A percentile compares a stretch with the other conserved stretches of the same genome.
Evolutionary conservation across 176 grass and related monocot genomes (phyloP).

Genomic region (Triticum urartu): DNA sequence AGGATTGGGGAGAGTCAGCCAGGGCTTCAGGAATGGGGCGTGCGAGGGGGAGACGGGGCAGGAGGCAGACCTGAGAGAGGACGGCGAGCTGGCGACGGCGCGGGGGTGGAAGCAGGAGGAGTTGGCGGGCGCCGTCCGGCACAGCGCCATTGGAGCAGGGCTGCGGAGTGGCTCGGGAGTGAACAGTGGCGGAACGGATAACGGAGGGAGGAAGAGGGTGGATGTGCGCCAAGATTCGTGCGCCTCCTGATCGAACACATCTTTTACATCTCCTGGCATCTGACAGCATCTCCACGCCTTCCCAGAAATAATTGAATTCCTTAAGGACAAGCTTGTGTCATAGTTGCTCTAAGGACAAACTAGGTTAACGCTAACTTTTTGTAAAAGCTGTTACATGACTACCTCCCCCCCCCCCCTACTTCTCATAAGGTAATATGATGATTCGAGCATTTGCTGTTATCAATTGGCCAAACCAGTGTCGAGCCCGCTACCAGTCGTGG

Average conservation of each 20-base stretch:
- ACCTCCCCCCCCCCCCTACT: too few species aligned
- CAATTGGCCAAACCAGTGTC: too few species aligned
- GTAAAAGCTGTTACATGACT: too few species aligned
- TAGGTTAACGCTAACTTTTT: too few species aligned
- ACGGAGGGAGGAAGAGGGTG: not conserved
- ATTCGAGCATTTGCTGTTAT: too few species aligned
- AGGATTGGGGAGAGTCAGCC: not conserved
- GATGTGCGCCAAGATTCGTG: slow-evolving; percentile 15
- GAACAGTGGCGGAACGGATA: slow-evolving; percentile 15
- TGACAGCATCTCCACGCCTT: too few species aligned
- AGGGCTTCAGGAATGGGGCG: not conserved
- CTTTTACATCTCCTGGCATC: too few species aligned
- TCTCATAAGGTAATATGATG: too few species aligned
- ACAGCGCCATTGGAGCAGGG: slow-evolving; percentile 36
- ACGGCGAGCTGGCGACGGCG: not conserved
- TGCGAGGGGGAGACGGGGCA: not conserved
- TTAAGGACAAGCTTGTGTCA: too few species aligned
- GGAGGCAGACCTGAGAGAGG: slow-evolving; percentile 21
- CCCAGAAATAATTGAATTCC: too few species aligned
- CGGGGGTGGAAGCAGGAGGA: slow-evolving; percentile 55
- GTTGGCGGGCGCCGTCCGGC: slow-evolving; percentile 31
- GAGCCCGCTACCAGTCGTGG: too few species aligned
- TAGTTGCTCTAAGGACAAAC: too few species aligned
- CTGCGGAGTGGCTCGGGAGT: not conserved
- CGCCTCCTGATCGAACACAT: not conserved